Base-by-base conservation (phyloP, 768 basidiomycete species). In the Suillus fuscotomentosus region DNA sequence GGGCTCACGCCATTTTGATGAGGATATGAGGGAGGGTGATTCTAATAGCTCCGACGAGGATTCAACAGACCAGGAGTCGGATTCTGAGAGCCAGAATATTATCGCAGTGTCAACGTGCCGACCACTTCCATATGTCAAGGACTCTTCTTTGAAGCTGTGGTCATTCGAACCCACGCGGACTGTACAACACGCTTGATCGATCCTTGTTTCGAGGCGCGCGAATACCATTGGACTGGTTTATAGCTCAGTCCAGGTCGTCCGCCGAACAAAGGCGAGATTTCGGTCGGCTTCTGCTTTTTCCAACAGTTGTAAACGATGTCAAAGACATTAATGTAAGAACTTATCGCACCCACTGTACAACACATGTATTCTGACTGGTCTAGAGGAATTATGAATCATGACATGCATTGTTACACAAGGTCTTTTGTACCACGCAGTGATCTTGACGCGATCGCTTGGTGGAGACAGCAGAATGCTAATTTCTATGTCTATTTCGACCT, bases 1-100 rank as follows among this genome's bases (percentile, higher is more conserved):
- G 0, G 94, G 94, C 2, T 94, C 94, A 7, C 78, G 94, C n/a
- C 86, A 90, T 73, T 91, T 91, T 69, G 75, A 79, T 20, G 62
- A 36, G 11, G 45, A 1, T 20, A 17, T 6, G 6, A 2, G 20
- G 17, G 39, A 50, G 13, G 31, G 0, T 47, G 50, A 5, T 11
- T 42, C 15, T 5, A 24, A 41, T 57, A 42, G 3, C 22, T 55
- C 34, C 0, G 69, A 38, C 11, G 64, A n/a, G 13, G 50, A 60
- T 61, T 36, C 54, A 10, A n/a, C 55, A 36, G 38, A 61, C 10
- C 70, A 70, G 2, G 70, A 70, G 36, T 65, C 64, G n/a, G 70
- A 70, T 17, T 63, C 61, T 24, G 68, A 66, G 38, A 43, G 15
- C 13, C 47, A 14, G 22, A 60, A 48, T 38, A n/a, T 48, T n/a